phyloP scores from a whole-genome alignment of 2,329 filamentous ascomycete genomes.

The Phyllachora maydis region DNA sequence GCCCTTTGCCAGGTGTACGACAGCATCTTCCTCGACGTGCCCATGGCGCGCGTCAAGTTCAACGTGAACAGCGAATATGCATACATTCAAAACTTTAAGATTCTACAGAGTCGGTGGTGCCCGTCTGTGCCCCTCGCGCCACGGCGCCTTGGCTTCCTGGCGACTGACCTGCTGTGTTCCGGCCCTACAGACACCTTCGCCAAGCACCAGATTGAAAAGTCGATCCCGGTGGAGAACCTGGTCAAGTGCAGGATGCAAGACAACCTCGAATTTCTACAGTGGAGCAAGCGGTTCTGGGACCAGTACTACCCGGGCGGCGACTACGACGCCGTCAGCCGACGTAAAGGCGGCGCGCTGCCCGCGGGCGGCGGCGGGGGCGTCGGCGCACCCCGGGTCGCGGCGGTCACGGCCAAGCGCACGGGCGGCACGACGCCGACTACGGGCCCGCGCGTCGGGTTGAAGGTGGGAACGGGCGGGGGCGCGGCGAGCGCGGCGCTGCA shows the following conservation, averaged over 20 bases:
- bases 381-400: constrained; percentile 24
- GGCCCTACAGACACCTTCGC: constrained; percentile 49
- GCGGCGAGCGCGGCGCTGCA: constrained; percentile 52
- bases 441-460: constrained; percentile 22
- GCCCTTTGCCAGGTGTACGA: constrained; percentile 96
- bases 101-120: constrained; percentile 84
- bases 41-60: constrained; percentile 94
- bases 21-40: constrained; percentile 89
- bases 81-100: constrained; percentile 96
- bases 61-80: constrained; percentile 94
- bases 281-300: constrained; percentile 93
- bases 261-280: constrained; percentile 97
- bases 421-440: constrained; percentile 45
- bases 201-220: constrained; percentile 74
- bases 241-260: constrained; percentile 99
- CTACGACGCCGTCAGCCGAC: constrained; percentile 73
- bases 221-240: constrained; percentile 70
- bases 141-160: no score
- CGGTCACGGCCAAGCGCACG: constrained; percentile 26
- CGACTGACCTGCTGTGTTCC: constrained; percentile 1
- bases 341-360: constrained; percentile 54
- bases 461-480: constrained; percentile 27
- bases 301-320: constrained; percentile 94
- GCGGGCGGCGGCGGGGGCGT: constrained; percentile 23
- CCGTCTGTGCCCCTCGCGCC: constrained; percentile 1